Evolutionary conservation across 2,329 filamentous ascomycete genomes (phyloP).

Genomic region (Botryotinia narcissicola): DNA sequence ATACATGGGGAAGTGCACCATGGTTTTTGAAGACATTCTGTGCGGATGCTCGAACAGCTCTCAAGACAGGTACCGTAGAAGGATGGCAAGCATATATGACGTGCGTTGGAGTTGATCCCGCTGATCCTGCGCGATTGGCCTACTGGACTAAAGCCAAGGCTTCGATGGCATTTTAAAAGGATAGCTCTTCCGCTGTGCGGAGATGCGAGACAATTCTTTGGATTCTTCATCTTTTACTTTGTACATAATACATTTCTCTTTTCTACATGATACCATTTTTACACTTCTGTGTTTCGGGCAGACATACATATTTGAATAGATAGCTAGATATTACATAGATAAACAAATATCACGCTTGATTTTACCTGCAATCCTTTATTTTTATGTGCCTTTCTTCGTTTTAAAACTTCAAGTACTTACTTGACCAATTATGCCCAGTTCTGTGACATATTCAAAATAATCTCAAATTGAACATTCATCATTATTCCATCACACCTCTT

Average conservation of each 20-base stretch:
- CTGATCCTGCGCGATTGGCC: slow-evolving; percentile 43
- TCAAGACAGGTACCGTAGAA: slow-evolving; percentile 44
- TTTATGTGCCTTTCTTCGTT: neutral
- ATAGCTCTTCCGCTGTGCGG: neutral
- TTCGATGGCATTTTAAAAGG: slow-evolving; percentile 32
- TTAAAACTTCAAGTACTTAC: too few relatives aligned
- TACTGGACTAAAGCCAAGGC: slow-evolving; percentile 51
- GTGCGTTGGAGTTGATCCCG: slow-evolving; percentile 52
- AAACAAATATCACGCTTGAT: neutral
- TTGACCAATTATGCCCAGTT: neutral
- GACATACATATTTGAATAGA: neutral
- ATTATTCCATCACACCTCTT: neutral
- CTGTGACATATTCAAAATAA: neutral
- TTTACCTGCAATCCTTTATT: neutral
- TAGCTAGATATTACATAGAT: neutral
- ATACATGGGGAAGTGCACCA: slow-evolving; percentile 56
- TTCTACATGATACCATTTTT: neutral
- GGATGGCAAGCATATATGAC: slow-evolving; percentile 54
- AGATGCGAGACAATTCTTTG: neutral
- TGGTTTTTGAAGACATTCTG: slow-evolving; percentile 62
- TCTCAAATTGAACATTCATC: neutral
- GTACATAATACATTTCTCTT: neutral
- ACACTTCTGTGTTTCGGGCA: neutral
- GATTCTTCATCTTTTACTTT: neutral
- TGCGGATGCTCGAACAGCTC: slow-evolving; percentile 42